phyloP scores from a whole-genome alignment of 1,139 yeast species.

The Geotrichum cucujoidarum region DNA sequence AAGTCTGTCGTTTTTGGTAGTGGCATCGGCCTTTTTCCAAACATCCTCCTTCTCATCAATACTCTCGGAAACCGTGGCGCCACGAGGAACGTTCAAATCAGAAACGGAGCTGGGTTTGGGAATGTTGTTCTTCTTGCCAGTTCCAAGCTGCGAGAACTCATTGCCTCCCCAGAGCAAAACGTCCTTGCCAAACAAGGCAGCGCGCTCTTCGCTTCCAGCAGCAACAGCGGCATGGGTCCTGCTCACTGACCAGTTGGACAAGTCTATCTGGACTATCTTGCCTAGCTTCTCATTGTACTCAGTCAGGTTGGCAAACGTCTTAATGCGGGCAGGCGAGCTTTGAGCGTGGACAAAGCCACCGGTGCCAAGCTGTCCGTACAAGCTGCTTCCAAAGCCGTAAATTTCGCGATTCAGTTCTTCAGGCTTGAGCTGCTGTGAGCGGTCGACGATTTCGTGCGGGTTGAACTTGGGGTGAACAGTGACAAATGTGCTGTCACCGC shows the following conservation, averaged over 20 bases:
- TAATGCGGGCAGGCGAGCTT: constrained; percentile 58
- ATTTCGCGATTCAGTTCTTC: constrained; percentile 70
- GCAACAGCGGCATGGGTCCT: constrained; percentile 61
- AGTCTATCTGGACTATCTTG: constrained; percentile 43
- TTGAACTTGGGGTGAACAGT: constrained; percentile 25
- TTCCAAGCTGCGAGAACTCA: constrained; percentile 77
- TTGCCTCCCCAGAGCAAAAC: constrained; percentile 82
- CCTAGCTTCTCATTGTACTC: constrained; percentile 40
- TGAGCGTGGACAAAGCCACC: constrained; percentile 73
- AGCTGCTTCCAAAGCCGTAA: constrained; percentile 73
- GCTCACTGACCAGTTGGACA: constrained; percentile 57
- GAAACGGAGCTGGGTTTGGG: constrained; percentile 51
- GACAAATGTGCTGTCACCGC: constrained; percentile 59
- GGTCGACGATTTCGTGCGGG: constrained; percentile 18
- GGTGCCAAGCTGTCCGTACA: constrained; percentile 83
- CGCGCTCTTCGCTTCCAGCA: constrained; percentile 36
- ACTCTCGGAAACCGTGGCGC: constrained; percentile 9
- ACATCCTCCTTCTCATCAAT: constrained; percentile 19
- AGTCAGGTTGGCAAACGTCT: constrained; percentile 40
- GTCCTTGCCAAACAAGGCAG: constrained; percentile 38
- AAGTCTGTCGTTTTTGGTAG: constrained; percentile 45
- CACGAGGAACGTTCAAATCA: constrained; percentile 19
- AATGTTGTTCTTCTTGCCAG: constrained; percentile 61
- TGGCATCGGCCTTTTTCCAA: constrained; percentile 5
- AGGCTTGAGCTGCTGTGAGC: constrained; percentile 26